These are phyloP conservation scores for Cystofilobasidium capitatum DNA, from an alignment of 768 basidiomycete species.

Conservation along the genomic window DNA sequence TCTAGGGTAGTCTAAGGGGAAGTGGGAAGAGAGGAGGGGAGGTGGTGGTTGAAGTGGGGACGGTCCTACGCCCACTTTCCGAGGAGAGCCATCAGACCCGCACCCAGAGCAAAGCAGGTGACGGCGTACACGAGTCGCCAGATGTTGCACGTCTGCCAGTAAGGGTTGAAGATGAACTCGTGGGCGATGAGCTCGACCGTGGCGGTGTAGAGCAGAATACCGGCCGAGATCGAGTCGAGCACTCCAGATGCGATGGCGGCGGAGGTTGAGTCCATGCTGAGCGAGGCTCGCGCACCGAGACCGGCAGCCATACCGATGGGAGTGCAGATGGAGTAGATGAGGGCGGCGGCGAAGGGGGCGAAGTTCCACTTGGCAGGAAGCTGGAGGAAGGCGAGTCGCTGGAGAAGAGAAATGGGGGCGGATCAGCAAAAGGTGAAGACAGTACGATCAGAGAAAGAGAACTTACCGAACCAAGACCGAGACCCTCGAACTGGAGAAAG, in stretches of 20 bases:
- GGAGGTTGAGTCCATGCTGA: slow-evolving; percentile 26
- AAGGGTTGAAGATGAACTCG: background rate
- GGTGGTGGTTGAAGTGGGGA: no score
- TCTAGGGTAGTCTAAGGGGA: no score
- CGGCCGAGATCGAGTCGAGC: slow-evolving; percentile 73
- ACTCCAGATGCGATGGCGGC: slow-evolving; percentile 63
- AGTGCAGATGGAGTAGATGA: slow-evolving; percentile 65
- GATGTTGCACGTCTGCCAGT: background rate
- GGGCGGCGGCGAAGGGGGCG: slow-evolving; percentile 53
- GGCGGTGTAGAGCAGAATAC: slow-evolving; percentile 51
- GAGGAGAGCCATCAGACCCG: slow-evolving; percentile 1
- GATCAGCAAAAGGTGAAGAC: no score
- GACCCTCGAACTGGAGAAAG: slow-evolving; percentile 74
- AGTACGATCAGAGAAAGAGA: background rate
- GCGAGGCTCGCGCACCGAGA: slow-evolving; percentile 53
- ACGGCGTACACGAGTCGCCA: background rate
- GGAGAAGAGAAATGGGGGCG: no score
- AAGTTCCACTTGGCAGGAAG: slow-evolving; percentile 35
- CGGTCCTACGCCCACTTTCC: slow-evolving; percentile 5
- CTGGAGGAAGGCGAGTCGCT: slow-evolving; percentile 67
- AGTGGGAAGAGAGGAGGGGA: background rate
- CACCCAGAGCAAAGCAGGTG: background rate
- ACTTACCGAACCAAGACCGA: slow-evolving; percentile 61
- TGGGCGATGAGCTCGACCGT: slow-evolving; percentile 4
- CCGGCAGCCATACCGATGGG: slow-evolving; percentile 83